These are phyloP conservation scores for Austroboletus novae-zelandiae DNA, from an alignment of 1,284 basidiomycete genomes.

Conservation along the genomic window DNA sequence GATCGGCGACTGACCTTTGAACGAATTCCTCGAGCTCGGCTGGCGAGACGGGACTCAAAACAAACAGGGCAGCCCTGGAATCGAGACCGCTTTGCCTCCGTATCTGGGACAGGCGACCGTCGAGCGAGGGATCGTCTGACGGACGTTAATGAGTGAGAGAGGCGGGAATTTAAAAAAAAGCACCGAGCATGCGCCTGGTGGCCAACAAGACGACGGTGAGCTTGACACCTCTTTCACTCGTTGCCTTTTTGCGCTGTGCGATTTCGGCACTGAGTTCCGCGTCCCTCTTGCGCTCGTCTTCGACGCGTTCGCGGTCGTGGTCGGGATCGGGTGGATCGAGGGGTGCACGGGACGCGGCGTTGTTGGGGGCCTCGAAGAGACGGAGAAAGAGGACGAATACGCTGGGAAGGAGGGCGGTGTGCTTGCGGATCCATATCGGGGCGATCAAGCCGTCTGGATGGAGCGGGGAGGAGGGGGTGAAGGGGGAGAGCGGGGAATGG, in stretches of 20 bases:
- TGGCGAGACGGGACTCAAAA: constrained; percentile 85
- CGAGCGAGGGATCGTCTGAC: constrained; percentile 80
- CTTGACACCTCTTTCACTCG: constrained; percentile 87
- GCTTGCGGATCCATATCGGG: constrained; percentile 96
- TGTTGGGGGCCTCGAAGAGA: constrained; percentile 65
- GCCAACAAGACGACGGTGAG: constrained; percentile 94
- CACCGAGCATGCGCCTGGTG: constrained; percentile 78
- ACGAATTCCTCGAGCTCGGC: constrained; percentile 85
- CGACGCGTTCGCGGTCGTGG: constrained; percentile 51
- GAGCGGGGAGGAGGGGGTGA: constrained; percentile 84
- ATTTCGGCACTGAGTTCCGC: constrained; percentile 77
- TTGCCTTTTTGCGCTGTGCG: constrained; percentile 71
- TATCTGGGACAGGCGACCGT: constrained; percentile 81
- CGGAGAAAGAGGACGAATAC: constrained; percentile 91
- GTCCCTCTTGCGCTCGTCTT: constrained; percentile 73
- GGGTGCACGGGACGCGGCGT: constrained; percentile 43
- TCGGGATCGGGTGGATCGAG: constrained; percentile 53
- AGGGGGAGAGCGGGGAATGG: constrained; percentile 89
- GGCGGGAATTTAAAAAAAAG: neutral
- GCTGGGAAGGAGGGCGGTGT: constrained; percentile 85
- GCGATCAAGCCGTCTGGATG: constrained; percentile 95
- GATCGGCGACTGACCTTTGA: constrained; percentile 49
- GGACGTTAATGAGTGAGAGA: neutral
- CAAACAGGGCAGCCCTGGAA: constrained; percentile 89
- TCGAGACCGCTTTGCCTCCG: constrained; percentile 86